phyloP scores from a whole-genome alignment of 2,329 filamentous ascomycete species.

The Fusarium sp. region DNA sequence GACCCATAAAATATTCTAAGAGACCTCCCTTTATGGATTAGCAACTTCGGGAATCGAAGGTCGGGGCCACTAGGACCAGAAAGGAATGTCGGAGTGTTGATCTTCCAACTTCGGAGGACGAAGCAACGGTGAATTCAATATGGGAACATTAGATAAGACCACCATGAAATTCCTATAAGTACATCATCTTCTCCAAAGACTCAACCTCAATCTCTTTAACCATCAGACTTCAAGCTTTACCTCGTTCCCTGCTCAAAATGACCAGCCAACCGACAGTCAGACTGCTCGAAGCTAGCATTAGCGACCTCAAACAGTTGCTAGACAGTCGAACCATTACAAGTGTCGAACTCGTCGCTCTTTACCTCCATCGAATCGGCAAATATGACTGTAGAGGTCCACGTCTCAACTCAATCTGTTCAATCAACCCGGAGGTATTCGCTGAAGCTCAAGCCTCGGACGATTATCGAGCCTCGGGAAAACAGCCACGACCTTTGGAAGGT shows the following conservation, averaged over 20 bases:
- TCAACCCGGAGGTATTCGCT: slow-evolving; percentile 44
- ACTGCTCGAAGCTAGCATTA: not conserved
- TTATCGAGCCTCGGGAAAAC: slow-evolving; percentile 31
- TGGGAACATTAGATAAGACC: not conserved
- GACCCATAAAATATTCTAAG: too few relatives aligned
- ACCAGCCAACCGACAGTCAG: not conserved
- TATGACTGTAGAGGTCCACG: slow-evolving; percentile 42
- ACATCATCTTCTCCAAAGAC: accelerated
- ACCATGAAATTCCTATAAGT: not conserved
- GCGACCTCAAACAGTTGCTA: slow-evolving; percentile 22
- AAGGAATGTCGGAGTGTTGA: not conserved
- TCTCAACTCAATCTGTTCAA: slow-evolving; percentile 45
- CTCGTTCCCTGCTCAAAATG: not conserved
- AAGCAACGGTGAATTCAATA: not conserved
- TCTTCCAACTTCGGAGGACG: not conserved
- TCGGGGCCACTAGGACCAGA: too few relatives aligned
- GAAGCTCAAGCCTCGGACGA: slow-evolving; percentile 47
- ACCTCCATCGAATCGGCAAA: slow-evolving; percentile 43
- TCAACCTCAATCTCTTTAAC: accelerated
- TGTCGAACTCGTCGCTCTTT: slow-evolving; percentile 45
- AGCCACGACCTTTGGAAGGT: slow-evolving; percentile 57
- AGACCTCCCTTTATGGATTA: not conserved
- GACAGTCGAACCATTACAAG: slow-evolving; percentile 26
- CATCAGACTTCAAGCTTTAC: accelerated
- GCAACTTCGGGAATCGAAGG: not conserved